phyloP scores from a whole-genome alignment of 108 stramenopile species.

The Cylindrotheca closterium region DNA sequence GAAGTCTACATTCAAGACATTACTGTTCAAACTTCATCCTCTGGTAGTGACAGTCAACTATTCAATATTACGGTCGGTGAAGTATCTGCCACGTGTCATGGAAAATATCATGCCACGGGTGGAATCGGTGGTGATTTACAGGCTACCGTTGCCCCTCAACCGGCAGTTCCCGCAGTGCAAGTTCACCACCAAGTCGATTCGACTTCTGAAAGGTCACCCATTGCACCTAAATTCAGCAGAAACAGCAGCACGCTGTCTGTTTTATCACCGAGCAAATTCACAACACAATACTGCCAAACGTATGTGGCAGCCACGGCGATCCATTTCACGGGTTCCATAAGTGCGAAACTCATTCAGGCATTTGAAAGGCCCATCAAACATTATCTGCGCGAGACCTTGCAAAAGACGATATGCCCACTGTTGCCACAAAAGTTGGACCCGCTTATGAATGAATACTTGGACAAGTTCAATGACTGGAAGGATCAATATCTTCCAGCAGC shows the following conservation, averaged over 20 bases:
- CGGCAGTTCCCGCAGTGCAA: background rate
- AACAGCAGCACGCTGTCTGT: no score
- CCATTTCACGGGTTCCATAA: slow-evolving; percentile 61
- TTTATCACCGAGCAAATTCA: slow-evolving; percentile 7
- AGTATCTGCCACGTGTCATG: slow-evolving; percentile 43
- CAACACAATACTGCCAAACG: slow-evolving; percentile 28
- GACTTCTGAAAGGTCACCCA: no score
- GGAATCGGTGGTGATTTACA: slow-evolving; percentile 45
- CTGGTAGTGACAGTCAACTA: background rate
- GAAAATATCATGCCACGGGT: slow-evolving; percentile 53
- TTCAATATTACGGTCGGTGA: background rate
- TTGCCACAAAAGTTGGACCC: slow-evolving; percentile 31
- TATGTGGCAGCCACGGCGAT: slow-evolving; percentile 24
- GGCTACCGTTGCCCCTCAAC: slow-evolving; percentile 24
- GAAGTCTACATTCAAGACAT: background rate
- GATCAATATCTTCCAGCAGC: slow-evolving; percentile 15
- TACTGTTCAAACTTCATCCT: background rate
- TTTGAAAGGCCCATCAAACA: slow-evolving; percentile 55
- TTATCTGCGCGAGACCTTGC: slow-evolving; percentile 43
- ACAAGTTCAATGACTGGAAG: slow-evolving; percentile 21
- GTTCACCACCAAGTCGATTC: background rate
- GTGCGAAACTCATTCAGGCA: slow-evolving; percentile 63
- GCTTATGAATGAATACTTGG: slow-evolving; percentile 21
- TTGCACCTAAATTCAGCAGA: background rate
- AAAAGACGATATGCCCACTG: slow-evolving; percentile 45